Percentiles rank a stretch among this genome's conserved stretches.
These are phyloP conservation scores for Suillus luteus DNA, from an alignment of 768 basidiomycete genomes.

Conservation along the genomic window DNA sequence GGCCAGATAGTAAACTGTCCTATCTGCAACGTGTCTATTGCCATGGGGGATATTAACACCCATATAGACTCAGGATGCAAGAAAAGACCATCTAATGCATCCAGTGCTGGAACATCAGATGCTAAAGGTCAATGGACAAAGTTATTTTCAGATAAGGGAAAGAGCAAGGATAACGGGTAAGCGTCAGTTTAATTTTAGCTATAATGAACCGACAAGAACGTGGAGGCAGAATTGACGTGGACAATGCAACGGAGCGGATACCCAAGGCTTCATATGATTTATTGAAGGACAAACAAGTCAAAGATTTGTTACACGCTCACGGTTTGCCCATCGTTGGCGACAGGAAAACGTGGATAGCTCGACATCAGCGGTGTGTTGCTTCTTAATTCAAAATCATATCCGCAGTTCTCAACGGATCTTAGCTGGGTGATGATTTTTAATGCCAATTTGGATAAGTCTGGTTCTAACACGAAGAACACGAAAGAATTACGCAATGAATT, in stretches of 20 bases:
- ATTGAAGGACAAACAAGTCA: slow-evolving; percentile 61
- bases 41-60: slow-evolving; percentile 51
- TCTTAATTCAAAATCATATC: neutral
- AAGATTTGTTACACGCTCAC: slow-evolving; percentile 54
- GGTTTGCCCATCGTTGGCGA: slow-evolving; percentile 55
- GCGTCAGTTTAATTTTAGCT: neutral
- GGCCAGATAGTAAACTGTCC: slow-evolving; percentile 55
- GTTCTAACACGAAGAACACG: slow-evolving; percentile 45
- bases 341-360: slow-evolving; percentile 48
- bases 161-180: slow-evolving; percentile 38
- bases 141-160: slow-evolving; percentile 45
- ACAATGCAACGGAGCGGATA: slow-evolving; percentile 45
- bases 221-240: slow-evolving; percentile 24
- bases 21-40: slow-evolving; percentile 52
- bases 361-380: slow-evolving; percentile 56
- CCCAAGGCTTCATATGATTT: slow-evolving; percentile 68
- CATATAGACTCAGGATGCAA: slow-evolving; percentile 59
- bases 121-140: slow-evolving; percentile 45
- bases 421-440: slow-evolving; percentile 76
- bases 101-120: slow-evolving; percentile 28
- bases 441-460: slow-evolving; percentile 65
- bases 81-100: slow-evolving; percentile 16
- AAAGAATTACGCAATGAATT: slow-evolving; percentile 53
- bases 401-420: slow-evolving; percentile 3
- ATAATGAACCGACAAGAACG: slow-evolving; percentile 1